Conservation (phyloP, 345 rosid species). For the Syzygium aqueum region DNA sequence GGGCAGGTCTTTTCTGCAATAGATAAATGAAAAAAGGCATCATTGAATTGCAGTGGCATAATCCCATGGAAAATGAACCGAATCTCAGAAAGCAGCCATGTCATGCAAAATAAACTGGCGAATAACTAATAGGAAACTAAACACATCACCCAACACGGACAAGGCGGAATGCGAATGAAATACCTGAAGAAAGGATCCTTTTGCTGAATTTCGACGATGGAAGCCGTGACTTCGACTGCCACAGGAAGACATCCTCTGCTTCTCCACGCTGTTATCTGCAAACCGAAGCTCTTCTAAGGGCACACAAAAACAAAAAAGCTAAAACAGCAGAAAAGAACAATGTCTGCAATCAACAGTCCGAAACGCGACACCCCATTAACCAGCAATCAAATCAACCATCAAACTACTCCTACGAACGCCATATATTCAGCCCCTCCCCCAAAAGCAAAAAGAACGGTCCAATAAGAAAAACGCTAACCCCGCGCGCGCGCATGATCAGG, state of each 20-base stretch:
- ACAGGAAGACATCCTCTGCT: slow-evolving; percentile 80
- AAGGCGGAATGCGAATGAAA: background rate
- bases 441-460: no score
- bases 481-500: background rate
- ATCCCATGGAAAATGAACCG: background rate
- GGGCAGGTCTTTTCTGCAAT: slow-evolving; percentile 31
- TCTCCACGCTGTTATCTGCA: slow-evolving; percentile 71
- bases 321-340: background rate
- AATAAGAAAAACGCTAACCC: background rate
- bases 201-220: slow-evolving; percentile 66
- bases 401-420: background rate
- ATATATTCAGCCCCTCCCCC: background rate
- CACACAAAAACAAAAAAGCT: background rate
- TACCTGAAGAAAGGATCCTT: slow-evolving; percentile 72
- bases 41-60: background rate
- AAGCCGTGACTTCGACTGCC: slow-evolving; percentile 75
- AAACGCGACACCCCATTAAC: background rate
- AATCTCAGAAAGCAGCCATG: background rate
- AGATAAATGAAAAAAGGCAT: background rate
- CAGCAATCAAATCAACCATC: background rate
- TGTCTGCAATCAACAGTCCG: background rate
- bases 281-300: background rate
- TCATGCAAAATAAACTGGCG: background rate
- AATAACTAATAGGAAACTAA: background rate
- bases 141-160: background rate